Percentiles rank a stretch among this genome's conserved stretches.
These are phyloP conservation scores for Solanum verrucosum DNA, from an alignment of 257 asterid species.

Conservation along the genomic window DNA sequence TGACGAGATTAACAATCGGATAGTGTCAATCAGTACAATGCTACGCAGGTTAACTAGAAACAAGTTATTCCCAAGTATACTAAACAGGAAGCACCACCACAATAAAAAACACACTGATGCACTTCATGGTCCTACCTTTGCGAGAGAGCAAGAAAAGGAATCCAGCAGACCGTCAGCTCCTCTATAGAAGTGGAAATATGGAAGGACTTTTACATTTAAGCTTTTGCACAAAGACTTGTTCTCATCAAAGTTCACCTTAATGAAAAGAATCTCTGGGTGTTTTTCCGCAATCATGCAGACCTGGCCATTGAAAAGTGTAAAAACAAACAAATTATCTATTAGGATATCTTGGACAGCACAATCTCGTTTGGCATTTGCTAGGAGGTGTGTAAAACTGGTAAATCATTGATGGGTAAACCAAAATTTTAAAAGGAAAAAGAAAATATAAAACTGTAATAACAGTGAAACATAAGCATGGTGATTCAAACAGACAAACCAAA, in stretches of 20 bases:
- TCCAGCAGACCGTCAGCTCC: constrained; percentile 64
- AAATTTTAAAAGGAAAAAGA: background rate
- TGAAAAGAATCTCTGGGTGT: constrained; percentile 55
- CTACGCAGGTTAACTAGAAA: background rate
- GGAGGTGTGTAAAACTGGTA: background rate
- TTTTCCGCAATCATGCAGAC: constrained; percentile 51
- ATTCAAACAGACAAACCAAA: background rate
- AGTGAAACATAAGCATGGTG: background rate
- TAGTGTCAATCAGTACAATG: background rate
- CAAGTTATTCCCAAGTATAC: background rate
- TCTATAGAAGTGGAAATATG: constrained; percentile 65
- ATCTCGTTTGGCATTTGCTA: background rate
- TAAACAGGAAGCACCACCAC: background rate
- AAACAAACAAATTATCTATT: background rate
- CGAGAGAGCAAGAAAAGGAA: constrained; percentile 75
- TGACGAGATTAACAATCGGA: background rate
- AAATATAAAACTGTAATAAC: background rate
- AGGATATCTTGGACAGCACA: background rate
- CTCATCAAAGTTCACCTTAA: constrained; percentile 69
- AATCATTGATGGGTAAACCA: background rate
- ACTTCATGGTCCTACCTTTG: constrained; percentile 37
- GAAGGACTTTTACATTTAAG: constrained; percentile 66
- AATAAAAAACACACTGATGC: background rate
- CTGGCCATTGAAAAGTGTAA: constrained; percentile 16
- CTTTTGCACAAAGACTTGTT: constrained; percentile 70